phyloP scores from a whole-genome alignment of 164 flowering plant genomes.

The Pachysandra terminalis region DNA sequence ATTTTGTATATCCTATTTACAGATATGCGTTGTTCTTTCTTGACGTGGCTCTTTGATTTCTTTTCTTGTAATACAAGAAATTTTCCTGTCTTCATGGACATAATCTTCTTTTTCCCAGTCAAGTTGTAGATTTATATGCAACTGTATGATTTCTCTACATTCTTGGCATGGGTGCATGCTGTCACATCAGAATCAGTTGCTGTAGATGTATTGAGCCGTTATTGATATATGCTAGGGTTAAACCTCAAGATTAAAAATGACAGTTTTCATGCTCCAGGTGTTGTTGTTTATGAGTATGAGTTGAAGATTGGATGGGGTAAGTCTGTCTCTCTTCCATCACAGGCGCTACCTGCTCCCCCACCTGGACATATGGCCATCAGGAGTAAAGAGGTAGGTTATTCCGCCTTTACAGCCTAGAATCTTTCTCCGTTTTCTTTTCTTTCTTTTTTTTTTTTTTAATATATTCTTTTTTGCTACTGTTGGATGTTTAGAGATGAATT shows the following conservation, averaged over 20 bases:
- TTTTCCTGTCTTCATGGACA: background rate
- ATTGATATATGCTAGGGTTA: background rate
- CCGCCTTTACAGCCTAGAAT: background rate
- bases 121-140: background rate
- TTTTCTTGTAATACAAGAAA: background rate
- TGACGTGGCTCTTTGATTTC: too few relatives aligned
- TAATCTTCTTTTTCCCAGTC: background rate
- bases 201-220: background rate
- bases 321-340: slow-evolving; percentile 97
- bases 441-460: slow-evolving; percentile 1
- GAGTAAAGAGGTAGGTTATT: slow-evolving; percentile 83
- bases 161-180: background rate
- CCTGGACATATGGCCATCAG: slow-evolving; percentile 99
- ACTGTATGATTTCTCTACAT: too few relatives aligned
- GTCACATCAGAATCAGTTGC: background rate
- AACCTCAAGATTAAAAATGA: background rate
- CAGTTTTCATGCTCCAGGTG: slow-evolving; percentile 57
- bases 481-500: background rate
- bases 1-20: too few relatives aligned
- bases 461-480: background rate
- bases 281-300: slow-evolving; percentile 93
- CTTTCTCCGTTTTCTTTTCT: slow-evolving; percentile 5
- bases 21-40: too few relatives aligned
- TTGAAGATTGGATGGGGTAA: slow-evolving; percentile 99
- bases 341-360: slow-evolving; percentile 98